Percentiles rank a stretch among this genome's conserved stretches.
These are phyloP conservation scores for Populus pruinosa DNA, from an alignment of 345 rosid genomes.

Conservation along the genomic window DNA sequence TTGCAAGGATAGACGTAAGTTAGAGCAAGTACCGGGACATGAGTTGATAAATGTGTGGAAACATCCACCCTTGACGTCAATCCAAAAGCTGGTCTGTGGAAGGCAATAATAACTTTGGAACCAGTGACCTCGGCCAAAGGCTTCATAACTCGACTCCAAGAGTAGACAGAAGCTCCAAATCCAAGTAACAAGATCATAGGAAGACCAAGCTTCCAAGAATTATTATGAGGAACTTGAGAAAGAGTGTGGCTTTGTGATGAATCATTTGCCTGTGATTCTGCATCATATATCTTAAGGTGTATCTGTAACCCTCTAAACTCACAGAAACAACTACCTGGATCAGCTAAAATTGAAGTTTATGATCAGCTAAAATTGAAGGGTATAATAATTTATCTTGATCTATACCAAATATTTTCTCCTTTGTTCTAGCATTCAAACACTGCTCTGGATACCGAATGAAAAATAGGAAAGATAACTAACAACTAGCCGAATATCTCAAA, in stretches of 20 bases:
- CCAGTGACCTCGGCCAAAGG: constrained; percentile 53
- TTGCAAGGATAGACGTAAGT: neutral
- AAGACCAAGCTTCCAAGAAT: constrained; percentile 25
- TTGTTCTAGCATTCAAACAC: constrained; percentile 31
- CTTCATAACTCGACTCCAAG: constrained; percentile 77
- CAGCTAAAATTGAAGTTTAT: constrained; percentile 50
- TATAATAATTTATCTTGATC: constrained; percentile 73
- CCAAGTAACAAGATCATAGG: constrained; percentile 85
- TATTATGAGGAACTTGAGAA: constrained; percentile 6
- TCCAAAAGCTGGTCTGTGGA: constrained; percentile 91
- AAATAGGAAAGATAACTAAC: neutral
- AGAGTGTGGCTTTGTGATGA: constrained; percentile 9
- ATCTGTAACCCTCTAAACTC: constrained; percentile 78
- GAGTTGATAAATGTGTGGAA: constrained; percentile 26
- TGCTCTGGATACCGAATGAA: constrained; percentile 30
- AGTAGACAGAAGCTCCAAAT: constrained; percentile 90
- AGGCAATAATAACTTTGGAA: constrained; percentile 76
- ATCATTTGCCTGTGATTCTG: constrained; percentile 28
- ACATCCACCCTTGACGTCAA: constrained; percentile 64
- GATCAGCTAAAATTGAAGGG: constrained; percentile 66
- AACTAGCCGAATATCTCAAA: neutral
- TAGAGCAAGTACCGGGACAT: constrained; percentile 54
- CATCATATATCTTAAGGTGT: constrained; percentile 64
- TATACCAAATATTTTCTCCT: constrained; percentile 45
- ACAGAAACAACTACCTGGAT: constrained; percentile 82